Conservation (phyloP, 1,284 basidiomycete species). For the Cutaneotrichosporon sp. region DNA sequence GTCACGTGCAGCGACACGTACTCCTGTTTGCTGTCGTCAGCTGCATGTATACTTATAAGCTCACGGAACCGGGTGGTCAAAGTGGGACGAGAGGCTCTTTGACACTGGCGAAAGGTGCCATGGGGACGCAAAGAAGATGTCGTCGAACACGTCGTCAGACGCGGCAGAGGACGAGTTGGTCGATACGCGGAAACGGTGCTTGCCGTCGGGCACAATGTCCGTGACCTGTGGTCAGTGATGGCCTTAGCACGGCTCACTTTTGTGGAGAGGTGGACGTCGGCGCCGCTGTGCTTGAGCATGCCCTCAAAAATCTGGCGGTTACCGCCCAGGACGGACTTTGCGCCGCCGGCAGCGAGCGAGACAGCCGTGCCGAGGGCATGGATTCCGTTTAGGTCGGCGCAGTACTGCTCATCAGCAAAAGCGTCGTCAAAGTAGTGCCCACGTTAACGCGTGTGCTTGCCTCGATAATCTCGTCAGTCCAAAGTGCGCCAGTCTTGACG, state of each 20-base stretch:
- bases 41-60: background rate
- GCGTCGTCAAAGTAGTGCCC: slow-evolving; percentile 26
- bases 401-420: slow-evolving; percentile 39
- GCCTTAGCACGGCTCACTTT: slow-evolving; percentile 48
- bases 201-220: slow-evolving; percentile 10
- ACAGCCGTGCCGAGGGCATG: slow-evolving; percentile 73
- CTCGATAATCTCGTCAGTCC: slow-evolving; percentile 72
- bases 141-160: slow-evolving; percentile 31
- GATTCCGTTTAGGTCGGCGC: slow-evolving; percentile 63
- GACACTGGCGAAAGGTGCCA: slow-evolving; percentile 29
- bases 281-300: slow-evolving; percentile 66
- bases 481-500: slow-evolving; percentile 56
- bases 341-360: slow-evolving; percentile 68
- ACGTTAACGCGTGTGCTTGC: slow-evolving; percentile 82
- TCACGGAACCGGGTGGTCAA: slow-evolving; percentile 18
- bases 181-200: slow-evolving; percentile 1
- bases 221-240: background rate
- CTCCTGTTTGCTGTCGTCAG: slow-evolving; percentile 50
- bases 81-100: slow-evolving; percentile 13
- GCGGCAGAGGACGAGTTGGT: slow-evolving; percentile 6
- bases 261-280: slow-evolving; percentile 64
- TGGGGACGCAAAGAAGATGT: slow-evolving; percentile 44
- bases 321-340: slow-evolving; percentile 66
- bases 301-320: slow-evolving; percentile 81
- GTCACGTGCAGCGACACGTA: slow-evolving; percentile 88